Evolutionary conservation across 805 yeast genomes (phyloP).

Genomic region (Metschnikowia colocasiae): DNA sequence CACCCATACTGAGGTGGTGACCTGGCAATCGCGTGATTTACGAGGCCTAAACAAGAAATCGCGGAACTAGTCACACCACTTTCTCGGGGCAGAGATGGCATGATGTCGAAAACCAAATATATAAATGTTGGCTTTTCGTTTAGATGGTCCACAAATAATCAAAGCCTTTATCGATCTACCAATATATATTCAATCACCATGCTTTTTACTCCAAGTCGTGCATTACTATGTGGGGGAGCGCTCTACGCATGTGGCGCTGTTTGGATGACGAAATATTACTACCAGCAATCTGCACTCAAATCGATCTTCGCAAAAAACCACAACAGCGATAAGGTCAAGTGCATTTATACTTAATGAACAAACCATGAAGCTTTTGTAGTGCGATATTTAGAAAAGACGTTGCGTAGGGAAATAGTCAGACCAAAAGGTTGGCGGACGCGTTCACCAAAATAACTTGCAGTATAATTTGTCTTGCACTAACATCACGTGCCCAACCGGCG

Average conservation of each 20-base stretch:
- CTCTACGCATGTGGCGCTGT: conserved; percentile 31
- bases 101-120: background rate
- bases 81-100: background rate
- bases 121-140: too few species aligned
- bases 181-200: conserved; percentile 1
- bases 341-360: conserved; percentile 17
- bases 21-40: background rate
- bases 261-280: conserved; percentile 34
- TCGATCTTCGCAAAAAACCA: conserved; percentile 27
- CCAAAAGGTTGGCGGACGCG: too few species aligned
- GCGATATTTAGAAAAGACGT: too few species aligned
- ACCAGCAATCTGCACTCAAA: conserved; percentile 26
- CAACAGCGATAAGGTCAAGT: conserved; percentile 24
- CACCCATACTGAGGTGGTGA: background rate
- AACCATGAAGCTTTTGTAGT: too few species aligned
- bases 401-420: too few species aligned
- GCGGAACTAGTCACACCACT: background rate
- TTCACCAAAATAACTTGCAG: too few species aligned
- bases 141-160: too few species aligned
- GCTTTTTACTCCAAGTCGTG: conserved; percentile 18
- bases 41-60: background rate
- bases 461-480: too few species aligned
- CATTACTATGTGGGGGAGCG: conserved; percentile 31
- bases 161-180: too few species aligned
- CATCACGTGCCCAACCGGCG: background rate